Percentiles rank a stretch among this genome's conserved stretches.
Conservation (phyloP, 129 eudicot genomes). For the Logfia minima region DNA sequence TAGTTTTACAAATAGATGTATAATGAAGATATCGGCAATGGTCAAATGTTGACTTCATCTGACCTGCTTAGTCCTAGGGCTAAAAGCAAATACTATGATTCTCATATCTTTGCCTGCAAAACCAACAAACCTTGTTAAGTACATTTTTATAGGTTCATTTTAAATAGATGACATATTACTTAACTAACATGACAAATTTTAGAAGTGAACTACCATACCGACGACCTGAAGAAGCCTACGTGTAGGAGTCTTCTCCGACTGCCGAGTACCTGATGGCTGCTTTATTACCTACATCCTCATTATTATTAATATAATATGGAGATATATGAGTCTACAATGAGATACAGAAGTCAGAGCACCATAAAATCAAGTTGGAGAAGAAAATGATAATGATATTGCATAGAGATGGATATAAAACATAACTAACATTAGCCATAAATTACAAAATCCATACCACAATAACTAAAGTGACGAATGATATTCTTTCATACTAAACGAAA, state of each 20-base stretch:
- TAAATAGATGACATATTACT: neutral
- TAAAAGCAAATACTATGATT: constrained; percentile 77
- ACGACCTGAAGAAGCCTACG: constrained; percentile 85
- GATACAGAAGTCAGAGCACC: constrained; percentile 7
- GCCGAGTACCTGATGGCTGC: constrained; percentile 66
- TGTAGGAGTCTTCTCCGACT: constrained; percentile 57
- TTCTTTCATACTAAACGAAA: neutral
- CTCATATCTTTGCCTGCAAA: constrained; percentile 97
- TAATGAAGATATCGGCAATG: neutral
- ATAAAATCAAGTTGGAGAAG: constrained; percentile 18
- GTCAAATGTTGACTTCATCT: constrained; percentile 13
- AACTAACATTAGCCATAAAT: neutral
- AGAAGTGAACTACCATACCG: constrained; percentile 58
- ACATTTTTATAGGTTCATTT: neutral
- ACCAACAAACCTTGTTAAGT: constrained; percentile 10
- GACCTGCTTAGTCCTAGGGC: constrained; percentile 90
- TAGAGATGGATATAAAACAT: neutral
- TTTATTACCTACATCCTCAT: constrained; percentile 49
- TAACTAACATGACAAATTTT: constrained; percentile 5
- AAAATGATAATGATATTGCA: neutral
- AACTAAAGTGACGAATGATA: neutral
- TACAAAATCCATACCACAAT: neutral
- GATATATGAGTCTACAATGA: constrained; percentile 10
- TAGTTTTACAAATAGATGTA: neutral
- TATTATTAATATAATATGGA: neutral